Evolutionary conservation across 768 basidiomycete genomes (phyloP).

Genomic region (Sarcodon aspratus): DNA sequence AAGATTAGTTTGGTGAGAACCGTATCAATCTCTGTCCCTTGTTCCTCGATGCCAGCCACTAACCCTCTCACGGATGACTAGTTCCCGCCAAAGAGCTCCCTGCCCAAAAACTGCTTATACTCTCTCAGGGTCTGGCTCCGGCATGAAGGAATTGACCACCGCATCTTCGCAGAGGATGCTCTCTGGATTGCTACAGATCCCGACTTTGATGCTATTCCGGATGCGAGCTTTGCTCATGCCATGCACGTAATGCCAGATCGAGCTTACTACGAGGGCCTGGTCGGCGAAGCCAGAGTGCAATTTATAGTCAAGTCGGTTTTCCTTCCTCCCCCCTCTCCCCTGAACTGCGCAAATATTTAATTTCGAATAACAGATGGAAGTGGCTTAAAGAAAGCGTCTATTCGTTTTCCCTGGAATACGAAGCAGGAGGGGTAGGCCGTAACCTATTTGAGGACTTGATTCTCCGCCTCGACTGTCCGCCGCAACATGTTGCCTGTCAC

Average conservation of each 20-base stretch:
- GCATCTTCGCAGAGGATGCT: slow-evolving; percentile 52
- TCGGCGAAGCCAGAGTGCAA: slow-evolving; percentile 45
- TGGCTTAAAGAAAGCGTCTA: slow-evolving; percentile 31
- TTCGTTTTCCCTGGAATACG: slow-evolving; percentile 51
- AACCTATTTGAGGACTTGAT: slow-evolving; percentile 40
- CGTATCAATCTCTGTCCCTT: neutral
- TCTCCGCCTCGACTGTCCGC: slow-evolving; percentile 44
- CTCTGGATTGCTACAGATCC: slow-evolving; percentile 59
- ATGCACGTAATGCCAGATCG: slow-evolving; percentile 29
- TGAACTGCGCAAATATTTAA: neutral
- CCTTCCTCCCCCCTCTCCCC: neutral
- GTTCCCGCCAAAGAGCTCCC: slow-evolving; percentile 46
- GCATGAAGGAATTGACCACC: slow-evolving; percentile 44
- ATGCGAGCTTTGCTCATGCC: slow-evolving; percentile 44
- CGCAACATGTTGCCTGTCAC: slow-evolving; percentile 33
- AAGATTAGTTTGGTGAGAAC: too few species aligned
- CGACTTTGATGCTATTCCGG: slow-evolving; percentile 44
- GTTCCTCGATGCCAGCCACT: neutral
- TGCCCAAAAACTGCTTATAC: slow-evolving; percentile 43
- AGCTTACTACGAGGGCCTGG: slow-evolving; percentile 41
- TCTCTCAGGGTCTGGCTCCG: slow-evolving; percentile 57
- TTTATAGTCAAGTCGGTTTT: slow-evolving; percentile 39
- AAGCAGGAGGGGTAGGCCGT: slow-evolving; percentile 48
- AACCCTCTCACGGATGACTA: slow-evolving; percentile 20
- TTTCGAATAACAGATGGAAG: slow-evolving; percentile 32